A percentile compares a stretch with the other conserved stretches of the same genome.
phyloP scores from a whole-genome alignment of 2,329 filamentous ascomycete genomes.

The Pyrenophora teres region DNA sequence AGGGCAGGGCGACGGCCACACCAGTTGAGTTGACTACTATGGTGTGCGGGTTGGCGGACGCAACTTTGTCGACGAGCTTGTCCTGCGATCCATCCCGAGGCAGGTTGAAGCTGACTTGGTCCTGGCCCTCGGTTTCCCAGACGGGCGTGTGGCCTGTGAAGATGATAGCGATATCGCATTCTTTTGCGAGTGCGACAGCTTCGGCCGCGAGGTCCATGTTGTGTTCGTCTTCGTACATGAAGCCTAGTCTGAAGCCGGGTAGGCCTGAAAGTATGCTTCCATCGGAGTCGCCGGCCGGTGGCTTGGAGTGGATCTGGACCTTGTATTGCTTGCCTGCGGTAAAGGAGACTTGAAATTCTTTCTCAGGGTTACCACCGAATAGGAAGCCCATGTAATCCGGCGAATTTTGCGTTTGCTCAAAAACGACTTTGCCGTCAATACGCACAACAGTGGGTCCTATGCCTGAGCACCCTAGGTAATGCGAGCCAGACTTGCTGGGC shows the following conservation, averaged over 20 bases:
- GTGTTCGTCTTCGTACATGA: conserved; percentile 40
- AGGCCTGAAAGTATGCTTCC: conserved; percentile 35
- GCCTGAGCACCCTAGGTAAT: conserved; percentile 43
- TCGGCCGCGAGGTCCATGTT: conserved; percentile 34
- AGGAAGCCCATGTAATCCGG: conserved; percentile 67
- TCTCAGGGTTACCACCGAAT: conserved; percentile 66
- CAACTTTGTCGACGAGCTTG: conserved; percentile 67
- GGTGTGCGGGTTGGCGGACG: conserved; percentile 69
- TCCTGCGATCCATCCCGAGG: conserved; percentile 62
- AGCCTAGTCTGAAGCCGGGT: conserved; percentile 42
- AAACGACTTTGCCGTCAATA: conserved; percentile 36
- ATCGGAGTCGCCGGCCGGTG: conserved; percentile 55
- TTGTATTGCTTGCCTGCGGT: conserved; percentile 64
- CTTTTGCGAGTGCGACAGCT: conserved; percentile 32
- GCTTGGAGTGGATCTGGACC: conserved; percentile 62
- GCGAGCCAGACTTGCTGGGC: conserved; percentile 32
- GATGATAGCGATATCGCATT: conserved; percentile 37
- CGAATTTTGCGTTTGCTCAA: conserved; percentile 55
- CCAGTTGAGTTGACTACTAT: conserved; percentile 78
- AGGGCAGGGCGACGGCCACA: conserved; percentile 73
- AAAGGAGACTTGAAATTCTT: conserved; percentile 62
- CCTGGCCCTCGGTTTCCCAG: conserved; percentile 62
- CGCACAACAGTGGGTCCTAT: conserved; percentile 39
- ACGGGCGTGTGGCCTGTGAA: conserved; percentile 44
- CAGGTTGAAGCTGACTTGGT: conserved; percentile 61